Evolutionary conservation across 129 eudicot genomes (phyloP).

Genomic region (Smallanthus sonchifolius): DNA sequence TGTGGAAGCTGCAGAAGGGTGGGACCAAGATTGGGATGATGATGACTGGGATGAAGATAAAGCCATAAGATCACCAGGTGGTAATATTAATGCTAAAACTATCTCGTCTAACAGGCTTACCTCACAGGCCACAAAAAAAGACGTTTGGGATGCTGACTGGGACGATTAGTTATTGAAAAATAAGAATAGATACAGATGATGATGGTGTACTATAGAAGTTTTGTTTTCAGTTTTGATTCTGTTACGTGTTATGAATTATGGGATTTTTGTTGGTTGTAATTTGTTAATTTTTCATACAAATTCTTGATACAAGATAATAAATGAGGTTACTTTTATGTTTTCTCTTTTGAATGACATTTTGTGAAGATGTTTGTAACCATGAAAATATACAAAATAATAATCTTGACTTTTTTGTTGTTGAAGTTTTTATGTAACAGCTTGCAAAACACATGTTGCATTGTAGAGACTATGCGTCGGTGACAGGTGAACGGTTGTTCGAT

Average conservation of each 20-base stretch:
- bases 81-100: not conserved
- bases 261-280: constrained; percentile 26
- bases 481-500: too few species aligned
- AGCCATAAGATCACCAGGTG: constrained; percentile 47
- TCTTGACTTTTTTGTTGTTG: too few species aligned
- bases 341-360: too few species aligned
- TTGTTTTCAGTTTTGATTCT: constrained; percentile 13
- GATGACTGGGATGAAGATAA: constrained; percentile 70
- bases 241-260: not conserved
- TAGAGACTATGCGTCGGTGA: too few species aligned
- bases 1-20: constrained; percentile 40
- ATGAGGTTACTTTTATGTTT: too few species aligned
- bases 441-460: too few species aligned
- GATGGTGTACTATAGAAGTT: constrained; percentile 30
- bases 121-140: constrained; percentile 20
- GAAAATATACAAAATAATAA: too few species aligned
- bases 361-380: not conserved
- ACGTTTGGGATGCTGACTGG: constrained; percentile 34
- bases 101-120: constrained; percentile 27
- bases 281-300: constrained; percentile 11
- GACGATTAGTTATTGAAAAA: constrained; percentile 18
- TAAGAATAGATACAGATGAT: constrained; percentile 20
- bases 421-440: too few species aligned
- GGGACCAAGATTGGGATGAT: constrained; percentile 70
- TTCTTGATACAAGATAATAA: constrained; percentile 11